These are phyloP conservation scores for Globisporangium middletonii DNA, from an alignment of 352 stramenopile species.

Conservation along the genomic window DNA sequence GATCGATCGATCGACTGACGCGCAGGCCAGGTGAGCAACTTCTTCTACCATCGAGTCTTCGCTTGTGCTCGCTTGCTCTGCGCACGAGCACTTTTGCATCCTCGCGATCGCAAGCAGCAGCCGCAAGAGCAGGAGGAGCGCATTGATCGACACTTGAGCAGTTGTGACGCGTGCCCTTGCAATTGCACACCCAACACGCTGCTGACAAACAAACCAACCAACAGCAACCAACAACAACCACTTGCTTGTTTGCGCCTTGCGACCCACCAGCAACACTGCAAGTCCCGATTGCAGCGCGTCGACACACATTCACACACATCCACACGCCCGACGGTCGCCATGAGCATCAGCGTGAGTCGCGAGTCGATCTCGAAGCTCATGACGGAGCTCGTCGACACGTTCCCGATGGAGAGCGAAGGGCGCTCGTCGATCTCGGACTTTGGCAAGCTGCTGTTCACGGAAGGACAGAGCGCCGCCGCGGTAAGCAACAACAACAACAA, in stretches of 20 bases:
- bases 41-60: not conserved
- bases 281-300: too few species aligned
- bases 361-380: conserved; percentile 86
- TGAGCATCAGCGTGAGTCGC: conserved; percentile 75
- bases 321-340: conserved; percentile 4
- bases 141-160: not conserved
- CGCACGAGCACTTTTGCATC: not conserved
- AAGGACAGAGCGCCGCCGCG: conserved; percentile 29
- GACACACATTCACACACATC: too few species aligned
- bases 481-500: conserved; percentile 1
- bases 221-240: too few species aligned
- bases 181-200: too few species aligned
- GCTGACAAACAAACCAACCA: too few species aligned
- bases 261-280: too few species aligned
- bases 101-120: conserved; percentile 1
- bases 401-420: conserved; percentile 70
- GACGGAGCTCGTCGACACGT: conserved; percentile 76
- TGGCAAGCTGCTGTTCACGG: conserved; percentile 80
- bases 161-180: too few species aligned
- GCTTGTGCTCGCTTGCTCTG: not conserved
- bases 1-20: too few species aligned
- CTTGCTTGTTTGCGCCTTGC: too few species aligned
- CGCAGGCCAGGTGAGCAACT: too few species aligned
- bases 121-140: not conserved
- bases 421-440: conserved; percentile 84